Base-by-base conservation (phyloP, 805 yeast genomes). In the Blastobotrys mokoenaii region DNA sequence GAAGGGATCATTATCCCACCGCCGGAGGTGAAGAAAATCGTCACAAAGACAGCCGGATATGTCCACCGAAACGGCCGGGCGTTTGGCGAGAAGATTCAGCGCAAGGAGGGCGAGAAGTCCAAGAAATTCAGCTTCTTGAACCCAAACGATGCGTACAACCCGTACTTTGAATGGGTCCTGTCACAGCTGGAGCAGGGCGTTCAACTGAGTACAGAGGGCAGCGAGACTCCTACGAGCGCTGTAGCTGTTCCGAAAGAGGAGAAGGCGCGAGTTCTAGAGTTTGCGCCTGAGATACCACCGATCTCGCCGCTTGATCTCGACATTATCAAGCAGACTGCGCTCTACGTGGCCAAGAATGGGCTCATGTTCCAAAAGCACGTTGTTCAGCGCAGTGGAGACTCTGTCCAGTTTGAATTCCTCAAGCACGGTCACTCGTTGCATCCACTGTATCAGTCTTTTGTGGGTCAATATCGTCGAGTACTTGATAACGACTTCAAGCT, bases 41-140 rank as follows among this genome's bases (percentile, higher is more conserved):
- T 89, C 15, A 79, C 76, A 42, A 84, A 82, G 56, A 84, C 95
- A 0, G 87, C 82, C 0, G 74, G 68, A 2, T 85, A 82, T 55
- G 86, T 88, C 4, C 53, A 65, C 25, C 69, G 82, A 50, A 83
- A 85, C 56, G 96, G 95, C 0, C 16, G 42, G 7, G 66, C 73
- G 1, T 84, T 86, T 62, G 93, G 81, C 54, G 66, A 67, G 8
- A 66, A 82, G 41, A 71, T 85, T 46, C 63, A 64, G 14, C 63
- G 63, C 32, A 67, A 64, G 32, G 79, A 79, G 50, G 27, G 27
- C 27, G 60, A 66, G 12, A 59, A 64, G 4, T 71, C 71, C 42
- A 68, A 69, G 27, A 77, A 79, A 57, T 84, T 87, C 60, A 66
- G 73, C n/a, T 89, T 89, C 56, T 60, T 88, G 4, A 60, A 69